Base-by-base conservation (phyloP, 2,329 filamentous ascomycete genomes). In the Colletotrichum orbiculare region DNA sequence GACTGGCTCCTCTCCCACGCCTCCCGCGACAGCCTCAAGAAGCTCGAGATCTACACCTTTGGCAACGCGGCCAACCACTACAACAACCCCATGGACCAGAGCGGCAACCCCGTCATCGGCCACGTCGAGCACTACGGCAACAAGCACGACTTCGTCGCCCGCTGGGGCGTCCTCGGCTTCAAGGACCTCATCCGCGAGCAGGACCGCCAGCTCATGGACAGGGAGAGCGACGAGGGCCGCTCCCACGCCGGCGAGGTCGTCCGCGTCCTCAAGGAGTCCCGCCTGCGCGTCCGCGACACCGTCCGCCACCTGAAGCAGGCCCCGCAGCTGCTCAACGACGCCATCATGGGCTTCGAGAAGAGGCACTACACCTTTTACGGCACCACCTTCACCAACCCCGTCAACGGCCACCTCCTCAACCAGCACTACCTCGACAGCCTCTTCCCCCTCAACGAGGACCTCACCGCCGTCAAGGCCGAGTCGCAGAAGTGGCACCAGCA, bases 91-190 rank as follows among this genome's bases (percentile, higher is more conserved):
- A 83, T 84, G 60, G 71, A 75, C 1, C 82, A 81, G 1, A 83
- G 87, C 9, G 76, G 81, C 5, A 79, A 82, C 66, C 78, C 81
- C 45, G 85, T 85, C 3, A 89, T 95, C 55, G 82, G 85, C 6
- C 84, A 94, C 69, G 89, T 96, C 42, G 92, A 96, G 76, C 92
- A 96, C 75, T 96, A 94, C 71, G 90, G 89, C 3, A 91, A 94
- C 73, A 85, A 84, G 8, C 84, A 82, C 13, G 92, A 96, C 70
- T 91, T 93, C 69, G 91, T 95, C 2, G 85, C 91, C 4, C 79
- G 88, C 10, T 92, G 90, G 84, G 92, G 92, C 1, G 87, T 94
- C 7, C 79, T 95, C 39, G 85, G 91, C 73, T 93, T 92, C 67
- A 65, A 67, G 49, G 53, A 54, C n/a, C 38, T 34, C 12, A 60